These are phyloP conservation scores for Metarhizium robertsii DNA, from an alignment of 2,329 filamentous ascomycete species.

Conservation along the genomic window DNA sequence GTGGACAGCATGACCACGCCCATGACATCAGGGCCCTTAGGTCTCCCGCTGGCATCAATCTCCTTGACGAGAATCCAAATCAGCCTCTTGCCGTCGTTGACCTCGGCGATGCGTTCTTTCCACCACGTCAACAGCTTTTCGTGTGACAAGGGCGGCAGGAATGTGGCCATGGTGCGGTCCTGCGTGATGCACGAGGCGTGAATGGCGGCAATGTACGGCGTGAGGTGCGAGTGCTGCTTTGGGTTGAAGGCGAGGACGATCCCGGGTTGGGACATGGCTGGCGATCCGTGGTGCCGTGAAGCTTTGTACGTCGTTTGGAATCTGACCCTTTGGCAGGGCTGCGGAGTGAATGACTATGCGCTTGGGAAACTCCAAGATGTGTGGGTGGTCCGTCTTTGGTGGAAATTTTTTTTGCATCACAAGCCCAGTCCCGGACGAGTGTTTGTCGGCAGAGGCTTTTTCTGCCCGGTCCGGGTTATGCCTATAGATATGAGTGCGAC, in stretches of 20 bases:
- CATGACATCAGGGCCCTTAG: constrained; percentile 36
- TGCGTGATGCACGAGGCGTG: constrained; percentile 50
- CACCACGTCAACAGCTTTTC: constrained; percentile 48
- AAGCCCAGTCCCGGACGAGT: too few relatives aligned
- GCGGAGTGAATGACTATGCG: too few relatives aligned
- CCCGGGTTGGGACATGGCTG: constrained; percentile 21
- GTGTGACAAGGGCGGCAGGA: constrained; percentile 49
- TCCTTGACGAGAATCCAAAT: constrained; percentile 44
- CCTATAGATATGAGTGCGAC: too few relatives aligned
- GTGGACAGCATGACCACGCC: constrained; percentile 47
- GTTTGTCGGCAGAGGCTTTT: too few relatives aligned
- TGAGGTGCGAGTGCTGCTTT: constrained; percentile 37
- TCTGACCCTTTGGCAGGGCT: neutral
- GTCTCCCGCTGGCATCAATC: constrained; percentile 19
- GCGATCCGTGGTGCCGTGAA: too few relatives aligned
- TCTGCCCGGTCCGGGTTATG: too few relatives aligned
- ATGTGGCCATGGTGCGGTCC: constrained; percentile 47
- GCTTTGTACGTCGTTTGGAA: neutral
- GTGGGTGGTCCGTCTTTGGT: too few relatives aligned
- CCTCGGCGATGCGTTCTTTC: constrained; percentile 41
- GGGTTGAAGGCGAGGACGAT: constrained; percentile 34
- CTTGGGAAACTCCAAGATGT: too few relatives aligned
- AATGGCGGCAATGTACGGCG: constrained; percentile 47
- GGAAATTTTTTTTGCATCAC: too few relatives aligned
- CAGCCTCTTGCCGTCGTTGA: constrained; percentile 32